These are phyloP conservation scores for Colletotrichum truncatum DNA, from an alignment of 2,329 filamentous ascomycete species.

Conservation along the genomic window DNA sequence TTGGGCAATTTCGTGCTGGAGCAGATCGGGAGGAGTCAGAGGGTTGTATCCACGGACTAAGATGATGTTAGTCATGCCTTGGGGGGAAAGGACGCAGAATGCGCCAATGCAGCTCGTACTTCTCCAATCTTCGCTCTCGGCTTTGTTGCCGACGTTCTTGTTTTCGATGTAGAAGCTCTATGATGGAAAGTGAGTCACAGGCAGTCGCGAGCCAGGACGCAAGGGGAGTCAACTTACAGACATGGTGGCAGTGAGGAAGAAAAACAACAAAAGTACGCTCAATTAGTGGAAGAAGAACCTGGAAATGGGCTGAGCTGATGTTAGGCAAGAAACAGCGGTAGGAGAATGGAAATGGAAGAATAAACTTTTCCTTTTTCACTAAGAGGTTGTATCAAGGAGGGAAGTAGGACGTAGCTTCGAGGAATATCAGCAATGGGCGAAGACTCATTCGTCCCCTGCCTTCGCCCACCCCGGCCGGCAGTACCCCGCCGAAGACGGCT, in stretches of 20 bases:
- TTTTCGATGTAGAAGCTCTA: conserved; percentile 80
- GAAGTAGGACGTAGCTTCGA: conserved; percentile 11
- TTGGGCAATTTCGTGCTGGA: conserved; percentile 89
- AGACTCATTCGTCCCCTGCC: conserved; percentile 26
- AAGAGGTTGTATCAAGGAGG: conserved; percentile 5
- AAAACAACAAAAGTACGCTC: not conserved
- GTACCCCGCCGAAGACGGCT: conserved; percentile 25
- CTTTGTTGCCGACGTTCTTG: conserved; percentile 79
- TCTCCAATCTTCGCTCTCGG: conserved; percentile 82
- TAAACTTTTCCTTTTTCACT: conserved; percentile 15
- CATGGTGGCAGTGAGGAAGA: conserved; percentile 36
- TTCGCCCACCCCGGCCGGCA: conserved; percentile 9
- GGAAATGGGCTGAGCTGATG: not conserved
- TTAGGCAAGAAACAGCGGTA: not conserved
- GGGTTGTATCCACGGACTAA: conserved; percentile 90
- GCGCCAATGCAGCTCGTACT: conserved; percentile 61
- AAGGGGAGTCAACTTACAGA: conserved; percentile 40
- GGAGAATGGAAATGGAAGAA: not conserved
- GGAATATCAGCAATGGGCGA: conserved; percentile 18
- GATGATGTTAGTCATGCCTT: too few species aligned
- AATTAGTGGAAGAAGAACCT: not conserved
- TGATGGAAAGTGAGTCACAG: conserved; percentile 36
- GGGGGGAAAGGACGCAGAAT: not conserved
- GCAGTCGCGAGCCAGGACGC: not conserved
- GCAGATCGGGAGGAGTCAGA: conserved; percentile 89